Percentiles rank a stretch among this genome's conserved stretches.
Evolutionary conservation across 176 grass and related monocot genomes (phyloP).

Genomic region (Alopecurus myosuroides): DNA sequence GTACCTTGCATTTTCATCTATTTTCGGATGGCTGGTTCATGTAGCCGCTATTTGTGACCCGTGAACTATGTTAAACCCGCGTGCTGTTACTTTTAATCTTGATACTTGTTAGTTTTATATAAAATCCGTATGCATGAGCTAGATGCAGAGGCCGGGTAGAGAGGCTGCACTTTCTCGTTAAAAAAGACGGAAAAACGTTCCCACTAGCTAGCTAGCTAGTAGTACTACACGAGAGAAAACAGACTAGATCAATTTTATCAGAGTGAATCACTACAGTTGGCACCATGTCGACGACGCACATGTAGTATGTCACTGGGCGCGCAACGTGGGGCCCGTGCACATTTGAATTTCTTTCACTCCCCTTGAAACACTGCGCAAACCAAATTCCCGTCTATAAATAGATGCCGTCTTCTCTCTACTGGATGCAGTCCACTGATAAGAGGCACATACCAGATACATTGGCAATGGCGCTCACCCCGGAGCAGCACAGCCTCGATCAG

Average conservation of each 20-base stretch:
- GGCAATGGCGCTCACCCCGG: not conserved
- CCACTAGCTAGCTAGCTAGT: too few species aligned
- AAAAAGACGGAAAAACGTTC: too few species aligned
- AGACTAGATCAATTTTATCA: not conserved
- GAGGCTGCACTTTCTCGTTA: too few species aligned
- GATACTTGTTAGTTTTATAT: too few species aligned
- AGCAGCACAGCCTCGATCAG: not conserved
- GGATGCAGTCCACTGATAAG: not conserved
- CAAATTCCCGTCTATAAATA: not conserved
- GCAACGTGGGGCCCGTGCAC: not conserved
- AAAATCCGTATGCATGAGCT: too few species aligned
- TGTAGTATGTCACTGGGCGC: not conserved
- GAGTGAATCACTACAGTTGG: not conserved
- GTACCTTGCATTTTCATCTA: too few species aligned
- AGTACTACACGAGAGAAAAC: too few species aligned
- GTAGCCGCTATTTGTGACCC: too few species aligned
- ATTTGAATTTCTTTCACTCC: not conserved
- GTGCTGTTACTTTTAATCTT: too few species aligned
- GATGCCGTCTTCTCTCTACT: not conserved
- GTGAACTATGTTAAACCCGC: too few species aligned
- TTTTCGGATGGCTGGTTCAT: too few species aligned
- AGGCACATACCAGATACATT: not conserved
- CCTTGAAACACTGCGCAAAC: not conserved
- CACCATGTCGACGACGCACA: not conserved
- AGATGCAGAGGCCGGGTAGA: too few species aligned